These are phyloP conservation scores for Ustilago sp. DNA, from an alignment of 1,284 basidiomycete species.

Conservation along the genomic window DNA sequence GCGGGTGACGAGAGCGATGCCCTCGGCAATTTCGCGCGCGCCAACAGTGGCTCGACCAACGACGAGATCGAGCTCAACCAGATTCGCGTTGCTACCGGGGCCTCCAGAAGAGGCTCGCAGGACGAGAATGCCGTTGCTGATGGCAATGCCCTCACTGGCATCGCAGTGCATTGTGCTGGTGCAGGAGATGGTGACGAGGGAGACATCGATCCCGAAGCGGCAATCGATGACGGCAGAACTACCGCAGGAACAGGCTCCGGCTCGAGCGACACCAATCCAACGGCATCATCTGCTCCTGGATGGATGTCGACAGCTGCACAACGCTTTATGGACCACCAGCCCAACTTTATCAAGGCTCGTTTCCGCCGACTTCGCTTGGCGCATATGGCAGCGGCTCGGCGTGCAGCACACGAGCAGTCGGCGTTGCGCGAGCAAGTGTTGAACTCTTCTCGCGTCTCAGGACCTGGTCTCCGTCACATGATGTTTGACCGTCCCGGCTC, in stretches of 20 bases:
- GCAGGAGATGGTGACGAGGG: constrained; percentile 9
- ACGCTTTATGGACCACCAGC: constrained; percentile 53
- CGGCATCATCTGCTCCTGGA: constrained; percentile 50
- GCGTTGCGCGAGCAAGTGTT: constrained; percentile 61
- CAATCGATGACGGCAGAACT: constrained; percentile 48
- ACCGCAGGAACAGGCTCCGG: constrained; percentile 46
- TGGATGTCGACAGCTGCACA: constrained; percentile 47
- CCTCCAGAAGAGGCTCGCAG: constrained; percentile 7
- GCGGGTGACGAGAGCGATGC: constrained; percentile 24
- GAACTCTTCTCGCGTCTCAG: constrained; percentile 39
- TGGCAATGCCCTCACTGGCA: constrained; percentile 16
- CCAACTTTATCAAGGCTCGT: constrained; percentile 59
- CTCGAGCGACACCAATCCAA: constrained; percentile 59
- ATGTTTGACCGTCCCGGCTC: constrained; percentile 54
- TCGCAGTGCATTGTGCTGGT: constrained; percentile 18
- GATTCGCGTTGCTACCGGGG: constrained; percentile 25
- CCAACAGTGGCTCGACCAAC: constrained; percentile 10
- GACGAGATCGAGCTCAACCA: constrained; percentile 49
- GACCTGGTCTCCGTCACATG: constrained; percentile 58
- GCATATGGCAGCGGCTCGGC: constrained; percentile 59
- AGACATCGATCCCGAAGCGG: constrained; percentile 15
- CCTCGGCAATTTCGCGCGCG: neutral
- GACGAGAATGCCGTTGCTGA: neutral
- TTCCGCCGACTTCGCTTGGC: constrained; percentile 58
- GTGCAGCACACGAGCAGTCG: constrained; percentile 60